phyloP scores from a whole-genome alignment of 2,329 filamentous ascomycete genomes.

The Thielaviopsis cerberus region DNA sequence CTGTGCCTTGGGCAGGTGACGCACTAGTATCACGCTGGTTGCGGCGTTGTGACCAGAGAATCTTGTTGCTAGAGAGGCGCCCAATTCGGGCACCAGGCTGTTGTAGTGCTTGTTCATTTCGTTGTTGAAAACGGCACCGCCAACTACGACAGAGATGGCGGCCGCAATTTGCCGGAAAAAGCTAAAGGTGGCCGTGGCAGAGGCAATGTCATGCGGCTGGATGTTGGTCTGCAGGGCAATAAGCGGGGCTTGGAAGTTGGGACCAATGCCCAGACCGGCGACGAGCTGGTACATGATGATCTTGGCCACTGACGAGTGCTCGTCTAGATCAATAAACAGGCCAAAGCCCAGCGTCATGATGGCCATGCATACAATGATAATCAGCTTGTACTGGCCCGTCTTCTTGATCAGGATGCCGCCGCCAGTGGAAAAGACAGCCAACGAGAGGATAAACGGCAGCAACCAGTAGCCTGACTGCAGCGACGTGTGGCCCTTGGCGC shows the following conservation, averaged over 20 bases:
- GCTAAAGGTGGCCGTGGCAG: constrained; percentile 46
- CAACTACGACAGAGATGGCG: constrained; percentile 49
- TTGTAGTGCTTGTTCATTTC: constrained; percentile 40
- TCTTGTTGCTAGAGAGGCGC: constrained; percentile 27
- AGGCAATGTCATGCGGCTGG: constrained; percentile 44
- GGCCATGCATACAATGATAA: constrained; percentile 39
- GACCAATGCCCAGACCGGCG: constrained; percentile 44
- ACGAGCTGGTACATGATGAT: constrained; percentile 44
- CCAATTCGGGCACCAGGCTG: constrained; percentile 30
- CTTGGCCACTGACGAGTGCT: constrained; percentile 34
- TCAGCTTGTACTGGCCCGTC: constrained; percentile 45
- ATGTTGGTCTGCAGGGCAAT: constrained; percentile 49
- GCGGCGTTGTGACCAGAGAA: constrained; percentile 43
- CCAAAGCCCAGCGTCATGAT: constrained; percentile 48
- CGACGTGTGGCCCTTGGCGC: constrained; percentile 47
- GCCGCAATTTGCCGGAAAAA: constrained; percentile 53
- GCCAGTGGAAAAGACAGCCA: constrained; percentile 42
- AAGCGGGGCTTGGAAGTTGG: constrained; percentile 50
- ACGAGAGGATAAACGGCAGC: constrained; percentile 48
- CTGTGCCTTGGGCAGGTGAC: constrained; percentile 28
- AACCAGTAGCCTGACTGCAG: constrained; percentile 58
- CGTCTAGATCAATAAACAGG: constrained; percentile 41
- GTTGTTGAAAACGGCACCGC: constrained; percentile 66
- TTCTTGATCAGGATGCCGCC: constrained; percentile 40
- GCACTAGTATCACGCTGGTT: constrained; percentile 39